phyloP scores from a whole-genome alignment of 768 basidiomycete species.

The Kwoniella dejecticola region DNA sequence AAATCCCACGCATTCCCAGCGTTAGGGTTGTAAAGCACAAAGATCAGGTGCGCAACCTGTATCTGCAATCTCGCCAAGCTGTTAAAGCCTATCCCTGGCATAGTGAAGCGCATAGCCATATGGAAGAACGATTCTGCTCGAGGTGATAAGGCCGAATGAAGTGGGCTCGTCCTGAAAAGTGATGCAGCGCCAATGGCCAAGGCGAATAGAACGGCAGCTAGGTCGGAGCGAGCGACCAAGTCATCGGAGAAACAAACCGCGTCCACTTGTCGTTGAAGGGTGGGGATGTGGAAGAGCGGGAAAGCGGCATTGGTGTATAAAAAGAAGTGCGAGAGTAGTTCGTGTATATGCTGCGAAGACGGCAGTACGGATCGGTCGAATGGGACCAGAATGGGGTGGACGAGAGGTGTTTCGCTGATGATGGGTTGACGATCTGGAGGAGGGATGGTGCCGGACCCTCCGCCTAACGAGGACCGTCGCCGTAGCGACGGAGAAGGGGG shows the following conservation, averaged over 20 bases:
- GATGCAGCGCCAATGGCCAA: slow-evolving; percentile 11
- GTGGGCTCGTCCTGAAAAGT: neutral
- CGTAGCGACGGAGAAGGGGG: neutral
- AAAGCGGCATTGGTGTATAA: slow-evolving; percentile 18
- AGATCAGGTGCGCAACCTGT: slow-evolving; percentile 16
- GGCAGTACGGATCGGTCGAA: neutral
- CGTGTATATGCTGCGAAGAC: neutral
- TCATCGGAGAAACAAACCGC: slow-evolving; percentile 15
- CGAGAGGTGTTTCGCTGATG: neutral
- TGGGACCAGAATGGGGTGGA: neutral
- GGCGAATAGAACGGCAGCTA: slow-evolving; percentile 8
- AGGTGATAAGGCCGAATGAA: neutral
- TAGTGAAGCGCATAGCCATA: neutral
- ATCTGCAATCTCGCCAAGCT: slow-evolving; percentile 19
- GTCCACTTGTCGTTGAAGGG: slow-evolving; percentile 15
- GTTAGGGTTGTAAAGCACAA: slow-evolving; percentile 21
- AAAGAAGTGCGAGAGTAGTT: slow-evolving; percentile 6
- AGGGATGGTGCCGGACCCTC: neutral
- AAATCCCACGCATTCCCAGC: slow-evolving; percentile 25
- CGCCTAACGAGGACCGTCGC: neutral
- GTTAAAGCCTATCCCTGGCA: neutral
- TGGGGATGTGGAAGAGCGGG: slow-evolving; percentile 28
- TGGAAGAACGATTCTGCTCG: slow-evolving; percentile 1
- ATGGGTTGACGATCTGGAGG: neutral
- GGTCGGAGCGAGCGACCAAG: neutral